Evolutionary conservation across 164 flowering plant genomes (phyloP), one percentile per base, ranked within the genome.

Genomic region (Litsea cubeba): DNA sequence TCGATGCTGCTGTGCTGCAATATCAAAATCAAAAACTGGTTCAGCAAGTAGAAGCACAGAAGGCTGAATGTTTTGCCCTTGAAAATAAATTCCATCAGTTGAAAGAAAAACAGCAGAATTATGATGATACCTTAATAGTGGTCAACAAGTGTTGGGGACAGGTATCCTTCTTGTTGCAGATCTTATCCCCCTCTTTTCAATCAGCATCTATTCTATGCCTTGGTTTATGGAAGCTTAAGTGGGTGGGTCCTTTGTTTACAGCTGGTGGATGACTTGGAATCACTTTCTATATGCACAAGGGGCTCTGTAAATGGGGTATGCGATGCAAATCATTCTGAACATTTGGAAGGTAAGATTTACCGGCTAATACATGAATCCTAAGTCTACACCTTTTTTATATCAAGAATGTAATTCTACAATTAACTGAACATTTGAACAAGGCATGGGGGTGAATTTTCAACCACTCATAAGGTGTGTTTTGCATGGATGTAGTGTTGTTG

Each of bases 11-110:
- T 68, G 95, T 95, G 62, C 94, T 95, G 65, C 87, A 88, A 67
- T 94, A 76, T 76, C 93, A 92, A 80, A 95, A 95, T 82, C 91
- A 89, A 77, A 93, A 92, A 86, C 95, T 95, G 69, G 50, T 78
- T 57, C 94, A 90, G 81, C 91, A 92, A 80, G 75, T 95, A 72
- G 99, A 94, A 81, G 84, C 85, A 66, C 97, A 92, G 80, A 92
- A 86, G 82, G 79, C 81, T 69, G 98, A 93, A 79, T 80, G 74
- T 74, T 58, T 51, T 46, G 80, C 80, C 25, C 89, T 87, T 70
- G 93, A 87, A 74, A 83, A 77, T 73, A 91, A 87, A 77, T 80
- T 87, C 25, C 71, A 79, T 75, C 85, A 77, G 68, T 77, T 87
- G 62, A 85, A 83, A 72, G 88, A 84, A 74, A 88, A 81, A 76